These are phyloP conservation scores for Podospora didyma DNA, from an alignment of 495 filamentous ascomycete genomes.

Conservation along the genomic window DNA sequence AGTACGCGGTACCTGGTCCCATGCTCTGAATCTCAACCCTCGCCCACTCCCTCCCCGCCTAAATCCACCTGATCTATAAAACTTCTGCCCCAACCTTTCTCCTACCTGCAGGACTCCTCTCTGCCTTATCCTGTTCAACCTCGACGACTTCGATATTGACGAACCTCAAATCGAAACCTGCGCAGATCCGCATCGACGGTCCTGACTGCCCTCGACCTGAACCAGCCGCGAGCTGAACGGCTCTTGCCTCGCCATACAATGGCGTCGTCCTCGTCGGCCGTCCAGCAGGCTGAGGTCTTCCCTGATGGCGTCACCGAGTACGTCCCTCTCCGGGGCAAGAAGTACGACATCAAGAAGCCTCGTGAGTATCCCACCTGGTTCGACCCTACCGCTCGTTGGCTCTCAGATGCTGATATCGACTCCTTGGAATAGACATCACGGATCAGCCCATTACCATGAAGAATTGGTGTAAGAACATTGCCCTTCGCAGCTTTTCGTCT, in stretches of 20 bases:
- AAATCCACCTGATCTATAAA: slow-evolving; percentile 22
- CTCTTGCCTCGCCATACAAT: slow-evolving; percentile 25
- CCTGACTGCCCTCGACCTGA: background rate
- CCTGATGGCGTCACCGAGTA: slow-evolving; percentile 48
- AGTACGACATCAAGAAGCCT: slow-evolving; percentile 47
- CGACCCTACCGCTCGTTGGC: background rate
- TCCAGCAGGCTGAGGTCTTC: slow-evolving; percentile 32
- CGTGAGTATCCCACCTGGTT: too few relatives aligned
- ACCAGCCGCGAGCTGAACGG: slow-evolving; percentile 8
- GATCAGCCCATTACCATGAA: slow-evolving; percentile 66
- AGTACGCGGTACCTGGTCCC: background rate
- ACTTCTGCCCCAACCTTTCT: slow-evolving; percentile 15
- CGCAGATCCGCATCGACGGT: background rate
- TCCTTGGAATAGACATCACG: slow-evolving; percentile 47
- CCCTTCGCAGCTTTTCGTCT: background rate
- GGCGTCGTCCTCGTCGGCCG: slow-evolving; percentile 40
- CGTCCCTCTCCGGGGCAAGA: slow-evolving; percentile 39
- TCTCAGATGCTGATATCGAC: slow-evolving; percentile 7
- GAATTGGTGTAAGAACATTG: slow-evolving; percentile 60
- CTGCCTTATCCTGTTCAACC: slow-evolving; percentile 2
- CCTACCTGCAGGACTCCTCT: background rate
- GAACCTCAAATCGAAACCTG: background rate
- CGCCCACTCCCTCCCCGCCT: slow-evolving; percentile 12
- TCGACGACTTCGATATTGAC: slow-evolving; percentile 1
- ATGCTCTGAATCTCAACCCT: slow-evolving; percentile 7